A percentile compares a stretch with the other conserved stretches of the same genome.
Conservation (phyloP, 306 rosid species). For the Nissolia schottii region DNA sequence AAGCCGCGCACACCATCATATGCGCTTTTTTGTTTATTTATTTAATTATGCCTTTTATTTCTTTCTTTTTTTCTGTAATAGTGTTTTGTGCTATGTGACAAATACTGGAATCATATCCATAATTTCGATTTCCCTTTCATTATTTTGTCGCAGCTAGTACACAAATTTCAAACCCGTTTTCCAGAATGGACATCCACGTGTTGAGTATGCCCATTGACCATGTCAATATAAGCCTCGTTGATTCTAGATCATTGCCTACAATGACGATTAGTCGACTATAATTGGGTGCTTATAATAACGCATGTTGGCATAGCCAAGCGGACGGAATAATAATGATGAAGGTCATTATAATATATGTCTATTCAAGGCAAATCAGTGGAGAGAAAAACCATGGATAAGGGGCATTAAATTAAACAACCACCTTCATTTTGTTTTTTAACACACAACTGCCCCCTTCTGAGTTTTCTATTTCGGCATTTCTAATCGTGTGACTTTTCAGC, state of each 20-base stretch:
- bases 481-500: background rate
- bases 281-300: background rate
- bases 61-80: background rate
- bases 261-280: background rate
- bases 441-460: background rate
- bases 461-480: background rate
- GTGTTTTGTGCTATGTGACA: background rate
- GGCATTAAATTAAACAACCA: background rate
- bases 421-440: background rate
- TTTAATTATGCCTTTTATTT: background rate
- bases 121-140: background rate
- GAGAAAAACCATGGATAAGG: background rate
- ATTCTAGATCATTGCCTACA: conserved; percentile 11
- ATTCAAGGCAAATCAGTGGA: background rate
- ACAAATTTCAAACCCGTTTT: background rate
- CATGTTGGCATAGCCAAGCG: background rate
- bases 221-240: background rate
- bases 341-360: background rate
- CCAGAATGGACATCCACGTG: background rate
- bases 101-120: background rate
- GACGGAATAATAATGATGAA: background rate
- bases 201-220: conserved; percentile 6
- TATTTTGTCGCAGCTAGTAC: background rate
- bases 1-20: background rate
- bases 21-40: background rate